These are phyloP conservation scores for Avena eriantha DNA, from an alignment of 176 grass and related monocot genomes.

Conservation along the genomic window DNA sequence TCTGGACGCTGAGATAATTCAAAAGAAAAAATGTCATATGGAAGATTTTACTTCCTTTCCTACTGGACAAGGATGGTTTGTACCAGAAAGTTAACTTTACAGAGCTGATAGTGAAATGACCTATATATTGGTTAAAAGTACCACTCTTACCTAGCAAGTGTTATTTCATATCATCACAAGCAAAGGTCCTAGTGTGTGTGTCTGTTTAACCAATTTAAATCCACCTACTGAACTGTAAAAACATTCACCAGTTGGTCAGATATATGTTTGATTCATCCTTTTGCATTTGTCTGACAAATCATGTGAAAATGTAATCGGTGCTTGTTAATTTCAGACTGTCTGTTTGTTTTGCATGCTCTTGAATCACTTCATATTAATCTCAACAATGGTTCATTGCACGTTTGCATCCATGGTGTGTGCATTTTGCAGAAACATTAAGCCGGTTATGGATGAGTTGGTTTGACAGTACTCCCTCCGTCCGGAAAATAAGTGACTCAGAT, in stretches of 20 bases:
- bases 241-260: neutral
- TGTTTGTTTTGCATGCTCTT: neutral
- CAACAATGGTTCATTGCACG: neutral
- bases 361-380: neutral
- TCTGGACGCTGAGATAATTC: neutral
- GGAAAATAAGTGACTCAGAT: too few relatives aligned
- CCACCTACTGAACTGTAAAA: neutral
- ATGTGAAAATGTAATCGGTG: neutral
- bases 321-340: neutral
- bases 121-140: conserved; percentile 1
- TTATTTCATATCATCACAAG: neutral
- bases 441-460: neutral
- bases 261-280: conserved; percentile 19
- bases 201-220: neutral
- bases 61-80: too few relatives aligned
- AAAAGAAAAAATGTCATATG: conserved; percentile 2
- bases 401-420: conserved; percentile 20
- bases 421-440: conserved; percentile 17
- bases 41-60: too few relatives aligned
- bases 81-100: neutral
- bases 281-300: neutral
- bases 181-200: neutral
- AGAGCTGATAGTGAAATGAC: conserved; percentile 11
- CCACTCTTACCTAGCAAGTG: neutral
- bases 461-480: neutral